phyloP scores from a whole-genome alignment of 805 yeast species.

The Sugiyamaella floridensis region DNA sequence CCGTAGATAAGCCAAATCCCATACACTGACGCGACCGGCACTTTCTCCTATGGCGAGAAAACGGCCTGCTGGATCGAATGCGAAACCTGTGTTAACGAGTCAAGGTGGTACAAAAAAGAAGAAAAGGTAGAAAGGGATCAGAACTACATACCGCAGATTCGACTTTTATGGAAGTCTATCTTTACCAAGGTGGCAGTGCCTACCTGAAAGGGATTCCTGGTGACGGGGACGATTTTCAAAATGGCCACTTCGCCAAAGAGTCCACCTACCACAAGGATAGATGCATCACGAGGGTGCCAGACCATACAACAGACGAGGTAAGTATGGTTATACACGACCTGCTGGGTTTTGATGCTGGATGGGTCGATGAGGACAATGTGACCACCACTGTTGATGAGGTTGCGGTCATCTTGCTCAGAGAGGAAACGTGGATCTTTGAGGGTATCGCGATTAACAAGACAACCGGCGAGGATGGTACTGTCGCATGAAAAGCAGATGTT shows the following conservation, averaged over 20 bases:
- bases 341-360: neutral
- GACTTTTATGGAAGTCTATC: neutral
- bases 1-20: conserved; percentile 49
- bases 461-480: too few species aligned
- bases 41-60: conserved; percentile 79
- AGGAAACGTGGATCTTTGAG: too few species aligned
- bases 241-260: neutral
- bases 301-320: neutral
- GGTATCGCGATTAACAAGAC: too few species aligned
- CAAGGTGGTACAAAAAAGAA: too few species aligned
- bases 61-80: conserved; percentile 45
- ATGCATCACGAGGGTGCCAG: neutral
- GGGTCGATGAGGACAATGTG: too few species aligned
- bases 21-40: conserved; percentile 70
- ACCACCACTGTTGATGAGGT: too few species aligned
- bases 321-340: neutral
- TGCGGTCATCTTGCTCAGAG: too few species aligned
- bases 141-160: conserved; percentile 2
- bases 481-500: neutral
- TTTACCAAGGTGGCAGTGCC: neutral
- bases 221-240: neutral
- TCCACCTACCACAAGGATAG: neutral
- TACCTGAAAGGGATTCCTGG: neutral
- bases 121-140: too few species aligned
- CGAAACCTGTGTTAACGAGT: conserved; percentile 39